Conservation (phyloP, 2,329 filamentous ascomycete species). For the Ceratocystis alfenasii region DNA sequence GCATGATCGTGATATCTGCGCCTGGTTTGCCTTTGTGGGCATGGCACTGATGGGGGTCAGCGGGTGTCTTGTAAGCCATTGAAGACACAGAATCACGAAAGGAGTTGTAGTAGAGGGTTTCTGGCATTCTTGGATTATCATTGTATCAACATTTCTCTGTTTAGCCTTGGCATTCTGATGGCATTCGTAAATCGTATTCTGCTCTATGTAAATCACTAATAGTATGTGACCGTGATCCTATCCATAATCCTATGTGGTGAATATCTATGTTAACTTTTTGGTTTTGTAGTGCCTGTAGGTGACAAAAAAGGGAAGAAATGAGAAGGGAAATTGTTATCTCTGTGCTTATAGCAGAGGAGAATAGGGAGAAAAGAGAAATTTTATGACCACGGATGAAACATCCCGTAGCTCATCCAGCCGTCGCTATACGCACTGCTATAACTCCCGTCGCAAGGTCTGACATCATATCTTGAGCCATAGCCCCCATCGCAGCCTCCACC, state of each 20-base stretch:
- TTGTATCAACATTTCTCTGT: not conserved
- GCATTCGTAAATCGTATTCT: conserved; percentile 5
- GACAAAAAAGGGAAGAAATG: not conserved
- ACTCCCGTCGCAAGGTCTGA: too few species aligned
- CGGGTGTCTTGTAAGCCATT: conserved; percentile 62
- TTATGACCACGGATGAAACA: not conserved
- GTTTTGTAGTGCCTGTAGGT: not conserved
- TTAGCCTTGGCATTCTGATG: not conserved
- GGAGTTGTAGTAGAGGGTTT: not conserved
- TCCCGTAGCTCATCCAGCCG: not conserved
- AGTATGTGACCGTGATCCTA: not conserved
- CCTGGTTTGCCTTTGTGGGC: conserved; percentile 68
- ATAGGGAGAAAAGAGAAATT: not conserved
- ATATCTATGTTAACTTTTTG: conserved; percentile 7
- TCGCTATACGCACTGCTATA: not conserved
- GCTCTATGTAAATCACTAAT: not conserved
- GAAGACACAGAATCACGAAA: conserved; percentile 26
- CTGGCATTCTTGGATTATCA: not conserved
- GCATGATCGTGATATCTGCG: conserved; percentile 65
- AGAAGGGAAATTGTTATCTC: not conserved
- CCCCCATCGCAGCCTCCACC: not conserved
- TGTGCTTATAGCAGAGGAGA: not conserved
- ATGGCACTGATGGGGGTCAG: conserved; percentile 82
- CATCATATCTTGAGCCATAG: not conserved
- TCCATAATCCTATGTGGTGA: not conserved